A percentile compares a stretch with the other conserved stretches of the same genome.
Conservation (phyloP, 78 protist species). For the Dictyostelium citrinum region DNA sequence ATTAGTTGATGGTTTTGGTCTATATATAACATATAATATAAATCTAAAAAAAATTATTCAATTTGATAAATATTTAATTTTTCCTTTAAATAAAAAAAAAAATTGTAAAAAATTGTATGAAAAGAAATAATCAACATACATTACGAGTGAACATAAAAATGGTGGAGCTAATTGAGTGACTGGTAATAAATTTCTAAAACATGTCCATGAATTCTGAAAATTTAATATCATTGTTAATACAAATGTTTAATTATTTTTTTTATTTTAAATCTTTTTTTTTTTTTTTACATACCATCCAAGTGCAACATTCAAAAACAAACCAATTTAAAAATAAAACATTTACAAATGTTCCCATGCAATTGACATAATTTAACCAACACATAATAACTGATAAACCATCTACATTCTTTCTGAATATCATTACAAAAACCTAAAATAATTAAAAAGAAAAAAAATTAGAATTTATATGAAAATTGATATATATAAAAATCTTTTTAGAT, state of each 20-base stretch:
- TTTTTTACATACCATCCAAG: conserved; percentile 10
- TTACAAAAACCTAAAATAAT: conserved; percentile 15
- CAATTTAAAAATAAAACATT: conserved; percentile 55
- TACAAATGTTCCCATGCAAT: conserved; percentile 59
- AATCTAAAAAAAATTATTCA: not conserved
- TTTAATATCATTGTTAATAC: not conserved
- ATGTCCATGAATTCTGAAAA: conserved; percentile 26
- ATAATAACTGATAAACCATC: conserved; percentile 71
- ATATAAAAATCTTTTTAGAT: not conserved
- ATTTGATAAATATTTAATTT: not conserved
- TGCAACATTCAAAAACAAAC: conserved; percentile 60
- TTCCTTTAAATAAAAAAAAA: too few species aligned
- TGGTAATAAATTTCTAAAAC: conserved; percentile 60
- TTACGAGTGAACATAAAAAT: conserved; percentile 25
- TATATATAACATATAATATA: conserved; percentile 29
- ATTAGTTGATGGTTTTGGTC: conserved; percentile 47
- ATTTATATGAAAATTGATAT: too few species aligned
- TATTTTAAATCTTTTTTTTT: too few species aligned
- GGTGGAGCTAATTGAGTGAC: conserved; percentile 45
- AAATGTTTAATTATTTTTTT: too few species aligned
- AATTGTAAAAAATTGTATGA: too few species aligned
- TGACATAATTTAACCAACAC: conserved; percentile 69
- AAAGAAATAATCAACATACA: too few species aligned
- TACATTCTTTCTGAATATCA: conserved; percentile 56
- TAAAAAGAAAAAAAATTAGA: too few species aligned